Conservation (phyloP, 108 stramenopile species). For the Cylindrotheca closterium region DNA sequence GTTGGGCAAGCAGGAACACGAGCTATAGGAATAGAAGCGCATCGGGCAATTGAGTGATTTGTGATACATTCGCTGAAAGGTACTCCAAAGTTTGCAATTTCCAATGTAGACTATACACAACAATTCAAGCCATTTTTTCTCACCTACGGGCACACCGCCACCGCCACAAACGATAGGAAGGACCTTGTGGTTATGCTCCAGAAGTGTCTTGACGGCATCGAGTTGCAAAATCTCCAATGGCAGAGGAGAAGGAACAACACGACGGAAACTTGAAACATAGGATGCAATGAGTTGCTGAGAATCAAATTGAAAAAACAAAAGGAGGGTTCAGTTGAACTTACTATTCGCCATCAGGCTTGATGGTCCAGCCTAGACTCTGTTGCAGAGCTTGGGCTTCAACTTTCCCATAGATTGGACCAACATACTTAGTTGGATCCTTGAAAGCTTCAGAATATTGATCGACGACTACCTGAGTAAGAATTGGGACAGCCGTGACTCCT, state of each 20-base stretch:
- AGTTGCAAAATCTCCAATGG: constrained; percentile 82
- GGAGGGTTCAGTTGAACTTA: too few relatives aligned
- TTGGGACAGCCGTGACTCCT: constrained; percentile 55
- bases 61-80: too few relatives aligned
- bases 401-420: constrained; percentile 83
- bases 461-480: constrained; percentile 78
- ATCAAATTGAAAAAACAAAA: not conserved
- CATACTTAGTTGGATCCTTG: constrained; percentile 71
- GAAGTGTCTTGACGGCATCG: constrained; percentile 62
- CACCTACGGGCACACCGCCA: constrained; percentile 79
- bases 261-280: too few relatives aligned
- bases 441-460: constrained; percentile 71
- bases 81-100: too few relatives aligned
- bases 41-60: too few relatives aligned
- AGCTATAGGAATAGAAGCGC: too few relatives aligned
- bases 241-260: constrained; percentile 77
- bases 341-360: constrained; percentile 82
- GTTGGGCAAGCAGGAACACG: constrained; percentile 65
- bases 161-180: constrained; percentile 83
- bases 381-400: constrained; percentile 78
- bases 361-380: constrained; percentile 71
- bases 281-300: constrained; percentile 20
- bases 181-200: constrained; percentile 44
- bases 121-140: too few relatives aligned
- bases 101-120: too few relatives aligned